Percentiles rank a stretch among this genome's conserved stretches.
Evolutionary conservation across 495 filamentous ascomycete genomes (phyloP).

Genomic region (Penicillium herquei): DNA sequence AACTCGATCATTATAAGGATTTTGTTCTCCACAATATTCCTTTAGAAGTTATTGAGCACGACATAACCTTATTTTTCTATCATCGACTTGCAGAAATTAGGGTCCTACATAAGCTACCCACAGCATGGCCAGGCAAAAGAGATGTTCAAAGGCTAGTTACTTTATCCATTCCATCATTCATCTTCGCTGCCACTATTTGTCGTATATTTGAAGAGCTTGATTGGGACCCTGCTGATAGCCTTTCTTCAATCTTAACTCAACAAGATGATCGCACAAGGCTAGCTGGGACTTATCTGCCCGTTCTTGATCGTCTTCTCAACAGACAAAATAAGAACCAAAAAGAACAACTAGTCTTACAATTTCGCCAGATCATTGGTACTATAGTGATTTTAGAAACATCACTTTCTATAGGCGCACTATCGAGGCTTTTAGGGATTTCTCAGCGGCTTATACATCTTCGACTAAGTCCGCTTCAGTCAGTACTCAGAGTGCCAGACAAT

Average conservation of each 20-base stretch:
- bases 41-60: not conserved
- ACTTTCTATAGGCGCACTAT: slow-evolving; percentile 12
- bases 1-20: not conserved
- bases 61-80: not conserved
- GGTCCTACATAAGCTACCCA: not conserved
- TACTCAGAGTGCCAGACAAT: not conserved
- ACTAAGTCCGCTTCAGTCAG: slow-evolving; percentile 2
- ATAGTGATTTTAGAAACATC: slow-evolving; percentile 6
- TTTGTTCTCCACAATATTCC: not conserved
- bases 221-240: slow-evolving; percentile 2
- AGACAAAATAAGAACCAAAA: not conserved
- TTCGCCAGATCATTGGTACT: slow-evolving; percentile 1
- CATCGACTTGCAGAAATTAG: not conserved
- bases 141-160: slow-evolving; percentile 1
- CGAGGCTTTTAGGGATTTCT: slow-evolving; percentile 1
- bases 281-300: slow-evolving; percentile 4
- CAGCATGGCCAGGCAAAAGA: not conserved
- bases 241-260: not conserved
- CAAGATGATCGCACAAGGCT: not conserved
- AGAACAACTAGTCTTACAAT: not conserved
- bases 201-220: slow-evolving; percentile 4
- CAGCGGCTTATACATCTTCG: not conserved
- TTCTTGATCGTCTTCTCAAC: slow-evolving; percentile 1
- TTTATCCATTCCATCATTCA: slow-evolving; percentile 6
- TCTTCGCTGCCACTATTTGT: slow-evolving; percentile 8